A percentile compares a stretch with the other conserved stretches of the same genome.
Evolutionary conservation across 2,329 filamentous ascomycete species (phyloP).

Genomic region (Colletotrichum simmondsii): DNA sequence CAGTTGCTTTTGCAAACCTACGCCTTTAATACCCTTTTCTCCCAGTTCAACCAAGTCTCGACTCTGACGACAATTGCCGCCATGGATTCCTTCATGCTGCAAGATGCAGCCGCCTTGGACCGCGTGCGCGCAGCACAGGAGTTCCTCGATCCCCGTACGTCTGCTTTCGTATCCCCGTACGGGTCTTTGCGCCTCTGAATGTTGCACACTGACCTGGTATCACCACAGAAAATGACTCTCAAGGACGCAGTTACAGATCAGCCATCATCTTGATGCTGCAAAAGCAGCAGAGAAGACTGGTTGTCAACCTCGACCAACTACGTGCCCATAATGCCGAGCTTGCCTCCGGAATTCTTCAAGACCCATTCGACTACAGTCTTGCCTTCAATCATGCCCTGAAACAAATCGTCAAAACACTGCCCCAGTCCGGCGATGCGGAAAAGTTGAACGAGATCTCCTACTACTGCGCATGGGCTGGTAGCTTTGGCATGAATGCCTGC

Average conservation of each 20-base stretch:
- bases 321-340: conserved; percentile 87
- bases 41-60: neutral
- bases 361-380: conserved; percentile 87
- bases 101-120: conserved; percentile 86
- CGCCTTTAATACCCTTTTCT: conserved; percentile 1
- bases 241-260: conserved; percentile 81
- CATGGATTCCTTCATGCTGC: conserved; percentile 81
- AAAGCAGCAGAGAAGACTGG: conserved; percentile 71
- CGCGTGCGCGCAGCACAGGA: conserved; percentile 89
- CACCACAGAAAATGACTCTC: conserved; percentile 56
- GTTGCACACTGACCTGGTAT: conserved; percentile 3
- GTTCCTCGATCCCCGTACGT: conserved; percentile 91
- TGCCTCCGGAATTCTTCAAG: conserved; percentile 80
- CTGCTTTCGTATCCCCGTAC: conserved; percentile 6
- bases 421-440: conserved; percentile 80
- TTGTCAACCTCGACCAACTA: conserved; percentile 89
- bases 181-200: conserved; percentile 36
- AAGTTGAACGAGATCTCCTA: conserved; percentile 83
- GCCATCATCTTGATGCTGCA: conserved; percentile 86
- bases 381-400: conserved; percentile 94
- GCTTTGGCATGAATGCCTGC: conserved; percentile 93
- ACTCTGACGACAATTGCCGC: conserved; percentile 31
- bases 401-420: conserved; percentile 84
- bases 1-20: neutral
- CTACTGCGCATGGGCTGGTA: conserved; percentile 97